These are phyloP conservation scores for Phytophthora multivora DNA, from an alignment of 352 stramenopile genomes.

Conservation along the genomic window DNA sequence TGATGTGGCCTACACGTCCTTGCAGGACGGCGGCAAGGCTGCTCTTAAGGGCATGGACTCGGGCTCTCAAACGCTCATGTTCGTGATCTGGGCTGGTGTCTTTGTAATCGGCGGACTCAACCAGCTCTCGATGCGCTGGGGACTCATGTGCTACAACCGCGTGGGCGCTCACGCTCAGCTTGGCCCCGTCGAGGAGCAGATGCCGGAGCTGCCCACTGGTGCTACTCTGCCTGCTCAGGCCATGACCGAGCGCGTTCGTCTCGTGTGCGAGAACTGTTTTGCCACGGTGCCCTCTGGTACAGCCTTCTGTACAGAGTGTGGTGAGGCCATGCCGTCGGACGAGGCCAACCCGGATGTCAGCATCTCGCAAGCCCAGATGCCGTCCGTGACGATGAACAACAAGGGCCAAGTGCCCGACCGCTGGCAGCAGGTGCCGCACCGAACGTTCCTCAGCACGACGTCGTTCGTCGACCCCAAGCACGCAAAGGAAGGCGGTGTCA, in stretches of 20 bases:
- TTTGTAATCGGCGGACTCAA: slow-evolving; percentile 69
- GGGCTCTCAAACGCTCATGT: slow-evolving; percentile 72
- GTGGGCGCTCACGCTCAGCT: slow-evolving; percentile 76
- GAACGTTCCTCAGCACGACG: slow-evolving; percentile 85
- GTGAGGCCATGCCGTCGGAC: slow-evolving; percentile 82
- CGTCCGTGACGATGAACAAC: slow-evolving; percentile 81
- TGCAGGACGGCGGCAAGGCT: slow-evolving; percentile 61
- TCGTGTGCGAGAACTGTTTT: slow-evolving; percentile 91
- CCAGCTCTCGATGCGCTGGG: slow-evolving; percentile 87
- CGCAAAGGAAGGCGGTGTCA: slow-evolving; percentile 66
- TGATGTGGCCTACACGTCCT: slow-evolving; percentile 61
- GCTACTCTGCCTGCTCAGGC: slow-evolving; percentile 64
- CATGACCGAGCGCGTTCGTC: slow-evolving; percentile 64
- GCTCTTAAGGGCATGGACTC: slow-evolving; percentile 59
- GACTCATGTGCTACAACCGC: slow-evolving; percentile 89
- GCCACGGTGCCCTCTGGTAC: slow-evolving; percentile 81
- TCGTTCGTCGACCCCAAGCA: slow-evolving; percentile 90
- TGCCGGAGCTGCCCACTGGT: slow-evolving; percentile 77
- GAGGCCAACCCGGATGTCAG: slow-evolving; percentile 79
- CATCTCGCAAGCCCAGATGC: slow-evolving; percentile 89
- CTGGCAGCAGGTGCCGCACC: slow-evolving; percentile 86
- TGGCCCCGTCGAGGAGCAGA: slow-evolving; percentile 63
- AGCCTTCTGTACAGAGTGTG: slow-evolving; percentile 90
- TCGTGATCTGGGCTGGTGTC: slow-evolving; percentile 77
- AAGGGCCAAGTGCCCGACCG: slow-evolving; percentile 75